Evolutionary conservation across 2,329 filamentous ascomycete species (phyloP).

Genomic region (Pseudogymnoascus sp.): DNA sequence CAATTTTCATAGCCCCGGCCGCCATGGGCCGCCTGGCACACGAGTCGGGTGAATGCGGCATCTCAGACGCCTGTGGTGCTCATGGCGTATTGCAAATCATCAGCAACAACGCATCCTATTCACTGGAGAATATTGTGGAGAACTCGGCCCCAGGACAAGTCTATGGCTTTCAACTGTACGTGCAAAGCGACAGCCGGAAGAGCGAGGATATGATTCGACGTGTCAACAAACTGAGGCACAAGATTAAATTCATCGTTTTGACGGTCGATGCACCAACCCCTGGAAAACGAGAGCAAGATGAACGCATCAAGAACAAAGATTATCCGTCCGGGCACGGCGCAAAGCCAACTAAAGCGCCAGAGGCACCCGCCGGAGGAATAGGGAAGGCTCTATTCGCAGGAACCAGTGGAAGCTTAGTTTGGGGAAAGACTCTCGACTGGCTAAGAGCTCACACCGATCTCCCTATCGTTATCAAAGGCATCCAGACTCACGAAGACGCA

Average conservation of each 20-base stretch:
- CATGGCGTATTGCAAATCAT: slow-evolving; percentile 53
- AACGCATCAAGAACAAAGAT: slow-evolving; percentile 40
- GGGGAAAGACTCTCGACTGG: slow-evolving; percentile 61
- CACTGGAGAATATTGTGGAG: slow-evolving; percentile 43
- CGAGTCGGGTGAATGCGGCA: slow-evolving; percentile 52
- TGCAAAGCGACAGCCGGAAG: slow-evolving; percentile 47
- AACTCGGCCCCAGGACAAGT: slow-evolving; percentile 22
- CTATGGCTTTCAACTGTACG: slow-evolving; percentile 56
- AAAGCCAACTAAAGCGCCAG: slow-evolving; percentile 40
- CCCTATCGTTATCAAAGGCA: slow-evolving; percentile 59
- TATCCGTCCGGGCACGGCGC: slow-evolving; percentile 44
- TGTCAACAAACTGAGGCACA: slow-evolving; percentile 34
- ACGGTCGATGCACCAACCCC: slow-evolving; percentile 52
- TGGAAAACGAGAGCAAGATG: slow-evolving; percentile 46
- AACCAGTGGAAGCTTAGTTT: slow-evolving; percentile 47
- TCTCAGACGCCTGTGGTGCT: slow-evolving; percentile 44
- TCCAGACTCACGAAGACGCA: slow-evolving; percentile 60
- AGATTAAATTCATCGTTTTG: slow-evolving; percentile 47
- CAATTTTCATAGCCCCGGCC: slow-evolving; percentile 57
- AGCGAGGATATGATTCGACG: slow-evolving; percentile 43
- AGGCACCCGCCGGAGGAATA: slow-evolving; percentile 35
- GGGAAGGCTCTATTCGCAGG: slow-evolving; percentile 51
- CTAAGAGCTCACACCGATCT: slow-evolving; percentile 49
- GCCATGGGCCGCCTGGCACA: slow-evolving; percentile 59
- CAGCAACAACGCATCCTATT: slow-evolving; percentile 54